Evolutionary conservation across 257 asterid species (phyloP).

Genomic region (Fraxinus excelsior): DNA sequence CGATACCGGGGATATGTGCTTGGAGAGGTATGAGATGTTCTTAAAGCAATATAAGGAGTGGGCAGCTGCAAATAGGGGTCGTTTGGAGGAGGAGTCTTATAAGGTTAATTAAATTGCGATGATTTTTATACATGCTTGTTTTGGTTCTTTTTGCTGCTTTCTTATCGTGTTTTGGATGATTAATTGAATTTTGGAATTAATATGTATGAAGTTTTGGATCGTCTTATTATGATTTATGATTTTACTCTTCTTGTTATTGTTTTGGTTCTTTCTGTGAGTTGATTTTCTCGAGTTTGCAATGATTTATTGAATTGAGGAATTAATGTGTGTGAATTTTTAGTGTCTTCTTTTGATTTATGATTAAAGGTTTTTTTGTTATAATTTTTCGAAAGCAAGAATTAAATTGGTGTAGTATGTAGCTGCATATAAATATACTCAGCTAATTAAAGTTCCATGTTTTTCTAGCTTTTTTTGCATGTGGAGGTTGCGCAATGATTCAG

Average conservation of each 20-base stretch:
- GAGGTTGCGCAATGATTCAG: neutral
- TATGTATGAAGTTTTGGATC: neutral
- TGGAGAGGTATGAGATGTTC: conserved; percentile 82
- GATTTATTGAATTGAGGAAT: neutral
- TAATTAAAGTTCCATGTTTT: conserved; percentile 2
- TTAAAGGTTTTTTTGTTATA: conserved; percentile 4
- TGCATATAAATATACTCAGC: neutral
- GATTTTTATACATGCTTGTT: conserved; percentile 3
- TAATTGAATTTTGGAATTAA: neutral
- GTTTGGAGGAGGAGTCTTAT: conserved; percentile 79
- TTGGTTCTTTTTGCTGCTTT: conserved; percentile 4
- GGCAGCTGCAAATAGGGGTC: conserved; percentile 77
- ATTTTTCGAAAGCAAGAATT: conserved; percentile 3
- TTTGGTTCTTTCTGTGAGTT: conserved; percentile 1
- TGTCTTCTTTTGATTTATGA: neutral
- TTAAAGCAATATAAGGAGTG: conserved; percentile 87
- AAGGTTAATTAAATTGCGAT: conserved; percentile 51
- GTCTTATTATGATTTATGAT: neutral
- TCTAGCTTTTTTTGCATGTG: neutral
- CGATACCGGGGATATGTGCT: conserved; percentile 53
- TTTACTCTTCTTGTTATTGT: neutral
- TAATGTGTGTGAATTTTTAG: neutral
- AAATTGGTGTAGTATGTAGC: neutral
- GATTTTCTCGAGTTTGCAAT: neutral
- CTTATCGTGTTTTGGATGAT: neutral